A percentile compares a stretch with the other conserved stretches of the same genome.
Evolutionary conservation across 148 eudicot species (phyloP).

Genomic region (Cornus suecica): DNA sequence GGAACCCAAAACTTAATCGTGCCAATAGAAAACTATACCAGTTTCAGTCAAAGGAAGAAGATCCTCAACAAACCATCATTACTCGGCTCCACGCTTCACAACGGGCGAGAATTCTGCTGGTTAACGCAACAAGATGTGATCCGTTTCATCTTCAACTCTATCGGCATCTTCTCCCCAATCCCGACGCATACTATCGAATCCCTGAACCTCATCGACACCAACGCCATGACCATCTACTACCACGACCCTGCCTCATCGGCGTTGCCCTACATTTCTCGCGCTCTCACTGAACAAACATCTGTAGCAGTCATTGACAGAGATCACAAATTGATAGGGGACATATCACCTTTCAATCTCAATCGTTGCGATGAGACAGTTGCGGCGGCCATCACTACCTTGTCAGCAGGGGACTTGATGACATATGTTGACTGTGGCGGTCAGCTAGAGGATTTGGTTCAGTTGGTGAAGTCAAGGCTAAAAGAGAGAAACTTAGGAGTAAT

Average conservation of each 20-base stretch:
- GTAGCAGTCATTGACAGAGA: conserved; percentile 68
- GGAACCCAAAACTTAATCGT: conserved; percentile 76
- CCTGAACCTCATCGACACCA: conserved; percentile 48
- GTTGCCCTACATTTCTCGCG: conserved; percentile 34
- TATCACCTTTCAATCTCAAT: conserved; percentile 61
- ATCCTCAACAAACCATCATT: conserved; percentile 22
- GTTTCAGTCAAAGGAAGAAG: conserved; percentile 36
- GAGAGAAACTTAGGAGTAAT: conserved; percentile 50
- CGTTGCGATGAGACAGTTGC: conserved; percentile 61
- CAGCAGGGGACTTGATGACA: conserved; percentile 74
- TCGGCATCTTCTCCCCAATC: conserved; percentile 66
- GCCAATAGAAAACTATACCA: conserved; percentile 39
- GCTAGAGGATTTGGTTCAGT: conserved; percentile 56
- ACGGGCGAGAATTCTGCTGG: conserved; percentile 55
- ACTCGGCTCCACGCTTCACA: conserved; percentile 15
- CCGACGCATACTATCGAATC: conserved; percentile 56
- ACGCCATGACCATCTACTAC: conserved; percentile 44
- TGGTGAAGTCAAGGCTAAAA: conserved; percentile 58
- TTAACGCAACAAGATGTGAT: conserved; percentile 77
- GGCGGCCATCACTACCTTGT: conserved; percentile 61
- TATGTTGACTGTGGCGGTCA: conserved; percentile 67
- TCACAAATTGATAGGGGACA: conserved; percentile 67
- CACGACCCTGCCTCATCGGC: conserved; percentile 52
- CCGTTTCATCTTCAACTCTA: conserved; percentile 78
- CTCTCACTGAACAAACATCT: conserved; percentile 43